Base-by-base conservation (phyloP, 306 rosid genomes). In the Potentilla sterilis region DNA sequence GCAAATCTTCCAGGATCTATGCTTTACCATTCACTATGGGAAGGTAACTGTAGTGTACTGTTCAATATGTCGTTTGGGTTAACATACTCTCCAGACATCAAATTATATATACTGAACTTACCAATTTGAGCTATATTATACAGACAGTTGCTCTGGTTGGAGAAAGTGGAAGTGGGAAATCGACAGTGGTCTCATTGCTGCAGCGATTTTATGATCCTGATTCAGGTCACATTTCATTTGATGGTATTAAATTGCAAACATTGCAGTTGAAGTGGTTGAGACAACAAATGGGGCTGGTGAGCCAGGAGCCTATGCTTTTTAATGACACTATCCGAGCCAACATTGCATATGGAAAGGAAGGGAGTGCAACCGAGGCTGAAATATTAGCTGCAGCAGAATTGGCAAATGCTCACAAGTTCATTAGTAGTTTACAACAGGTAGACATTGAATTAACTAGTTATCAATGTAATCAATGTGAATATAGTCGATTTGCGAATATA, bases 81-180 rank as follows among this genome's bases (percentile, higher is more conserved):
- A 54, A 54, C 18, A 9, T 42, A 13, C 5, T 0, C 7, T 11
- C 44, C n/a, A 51, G 28, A 70, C 44, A 14, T 7, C 0, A 13
- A 24, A 12, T 2, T 12, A 43, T 28, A 28, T 28, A 22, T 19
- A 62, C 35, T 74, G 32, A 35, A 35, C 18, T 88, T 55, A 69
- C 54, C 55, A 74, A n/a, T 16, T 86, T 7, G 63, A 14, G 37
- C 61, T 34, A 42, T 69, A 43, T 55, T 35, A n/a, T 61, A 78
- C 85, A 92, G 97, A 92, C 96, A 13, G 86, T 88, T 67, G 97
- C 96, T n/a, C 72, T 92, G 22, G 97, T 89, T 3, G 97, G 97
- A 7, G 97, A 92, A 83, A 92, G 97, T 77, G 97, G 97, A 38
- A 83, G 97, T 43, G 97, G 97, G 69, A 92, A 92, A 64, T 92